Conservation (phyloP, 164 flowering plant genomes). For the Nymphaea colorata region DNA sequence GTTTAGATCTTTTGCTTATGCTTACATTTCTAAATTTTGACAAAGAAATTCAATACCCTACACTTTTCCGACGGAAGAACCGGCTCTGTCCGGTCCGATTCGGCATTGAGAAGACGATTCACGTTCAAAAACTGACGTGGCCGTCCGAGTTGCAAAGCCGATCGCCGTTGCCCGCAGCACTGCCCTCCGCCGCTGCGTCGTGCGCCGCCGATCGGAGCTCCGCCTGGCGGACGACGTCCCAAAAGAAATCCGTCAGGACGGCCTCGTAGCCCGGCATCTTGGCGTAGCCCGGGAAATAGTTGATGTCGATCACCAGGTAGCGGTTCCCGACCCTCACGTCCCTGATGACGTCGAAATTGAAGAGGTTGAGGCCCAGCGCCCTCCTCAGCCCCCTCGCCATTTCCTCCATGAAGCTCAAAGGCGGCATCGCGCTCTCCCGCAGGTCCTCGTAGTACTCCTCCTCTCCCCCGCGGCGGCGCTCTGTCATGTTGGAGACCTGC, state of each 20-base stretch:
- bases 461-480: slow-evolving; percentile 17
- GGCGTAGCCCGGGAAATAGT: slow-evolving; percentile 80
- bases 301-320: slow-evolving; percentile 67
- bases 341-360: slow-evolving; percentile 79
- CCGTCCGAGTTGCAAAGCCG: no score
- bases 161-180: no score
- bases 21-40: no score
- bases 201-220: background rate
- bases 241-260: slow-evolving; percentile 63
- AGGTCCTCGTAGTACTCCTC: slow-evolving; percentile 36
- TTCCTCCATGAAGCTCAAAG: slow-evolving; percentile 36
- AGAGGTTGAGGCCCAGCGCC: slow-evolving; percentile 41
- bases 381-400: slow-evolving; percentile 45
- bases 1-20: no score
- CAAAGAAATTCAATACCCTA: no score
- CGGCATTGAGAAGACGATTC: no score
- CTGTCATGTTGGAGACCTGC: slow-evolving; percentile 62
- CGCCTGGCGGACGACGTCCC: slow-evolving; percentile 25
- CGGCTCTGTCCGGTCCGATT: no score
- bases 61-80: no score
- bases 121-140: no score
- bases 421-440: slow-evolving; percentile 59
- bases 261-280: slow-evolving; percentile 73
- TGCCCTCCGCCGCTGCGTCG: no score
- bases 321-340: slow-evolving; percentile 48